These are phyloP conservation scores for Stentor roeselii DNA, from an alignment of 73 alveolate genomes.

Conservation along the genomic window DNA sequence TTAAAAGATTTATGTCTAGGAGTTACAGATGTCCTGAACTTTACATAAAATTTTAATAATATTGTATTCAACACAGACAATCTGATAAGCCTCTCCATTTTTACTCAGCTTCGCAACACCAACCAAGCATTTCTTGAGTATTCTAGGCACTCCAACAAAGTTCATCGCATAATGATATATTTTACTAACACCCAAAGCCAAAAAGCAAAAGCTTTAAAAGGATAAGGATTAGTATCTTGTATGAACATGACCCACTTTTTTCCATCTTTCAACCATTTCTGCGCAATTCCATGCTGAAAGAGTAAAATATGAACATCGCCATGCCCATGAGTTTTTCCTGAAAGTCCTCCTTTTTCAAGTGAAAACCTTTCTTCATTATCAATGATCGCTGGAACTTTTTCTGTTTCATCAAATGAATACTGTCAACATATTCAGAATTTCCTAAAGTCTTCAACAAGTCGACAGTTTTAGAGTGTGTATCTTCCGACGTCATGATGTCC, in stretches of 20 bases:
- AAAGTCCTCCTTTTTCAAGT: slow-evolving; percentile 47
- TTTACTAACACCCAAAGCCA: slow-evolving; percentile 75
- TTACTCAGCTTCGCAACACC: slow-evolving; percentile 71
- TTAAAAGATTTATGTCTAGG: too few species aligned
- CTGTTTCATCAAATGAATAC: slow-evolving; percentile 84
- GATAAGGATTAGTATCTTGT: slow-evolving; percentile 91
- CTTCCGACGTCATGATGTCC: slow-evolving; percentile 98
- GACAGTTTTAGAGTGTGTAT: slow-evolving; percentile 88
- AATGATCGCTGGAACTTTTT: slow-evolving; percentile 91
- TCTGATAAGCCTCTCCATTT: slow-evolving; percentile 45
- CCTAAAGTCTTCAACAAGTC: slow-evolving; percentile 56
- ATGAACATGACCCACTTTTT: slow-evolving; percentile 88
- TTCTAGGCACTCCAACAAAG: slow-evolving; percentile 80
- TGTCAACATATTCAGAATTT: slow-evolving; percentile 73
- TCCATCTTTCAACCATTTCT: slow-evolving; percentile 81
- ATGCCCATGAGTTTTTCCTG: slow-evolving; percentile 97
- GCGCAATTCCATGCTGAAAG: slow-evolving; percentile 69
- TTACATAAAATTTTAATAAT: slow-evolving; percentile 76
- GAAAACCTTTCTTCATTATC: slow-evolving; percentile 89
- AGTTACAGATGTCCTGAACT: slow-evolving; percentile 75
- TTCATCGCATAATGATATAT: slow-evolving; percentile 72
- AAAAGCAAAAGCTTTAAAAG: slow-evolving; percentile 81
- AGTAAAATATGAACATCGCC: slow-evolving; percentile 94
- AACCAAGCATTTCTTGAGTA: slow-evolving; percentile 91
- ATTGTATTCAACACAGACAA: slow-evolving; percentile 90